Percentiles rank a stretch among this genome's conserved stretches.
phyloP scores from a whole-genome alignment of 805 yeast species.

The Ogataea haglerorum region DNA sequence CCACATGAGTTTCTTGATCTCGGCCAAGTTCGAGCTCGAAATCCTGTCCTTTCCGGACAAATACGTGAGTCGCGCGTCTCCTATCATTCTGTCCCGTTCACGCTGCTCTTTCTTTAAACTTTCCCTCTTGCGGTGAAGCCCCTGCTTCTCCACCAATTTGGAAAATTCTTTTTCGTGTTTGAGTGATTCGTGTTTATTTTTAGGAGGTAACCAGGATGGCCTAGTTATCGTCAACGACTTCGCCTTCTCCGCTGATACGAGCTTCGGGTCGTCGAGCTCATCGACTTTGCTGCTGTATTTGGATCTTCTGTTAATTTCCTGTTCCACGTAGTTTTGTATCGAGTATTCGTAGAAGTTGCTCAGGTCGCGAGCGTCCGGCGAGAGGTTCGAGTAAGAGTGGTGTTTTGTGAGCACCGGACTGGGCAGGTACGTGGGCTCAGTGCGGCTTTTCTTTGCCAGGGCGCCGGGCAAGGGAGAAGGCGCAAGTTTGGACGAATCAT shows the following conservation, averaged over 20 bases:
- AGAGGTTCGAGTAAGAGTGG: conserved; percentile 27
- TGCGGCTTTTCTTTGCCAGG: conserved; percentile 4
- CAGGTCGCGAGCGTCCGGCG: conserved; percentile 38
- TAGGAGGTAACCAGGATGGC: conserved; percentile 73
- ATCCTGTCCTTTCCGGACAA: conserved; percentile 26
- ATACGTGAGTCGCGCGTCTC: conserved; percentile 32
- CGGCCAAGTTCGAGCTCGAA: conserved; percentile 31
- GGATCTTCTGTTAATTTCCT: conserved; percentile 37
- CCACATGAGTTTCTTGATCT: conserved; percentile 33
- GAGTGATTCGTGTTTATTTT: conserved; percentile 46
- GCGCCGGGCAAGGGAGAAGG: conserved; percentile 50
- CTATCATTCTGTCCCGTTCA: conserved; percentile 31
- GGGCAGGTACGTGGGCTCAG: conserved; percentile 12
- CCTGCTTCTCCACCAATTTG: conserved; percentile 33
- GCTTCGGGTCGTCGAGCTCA: conserved; percentile 54
- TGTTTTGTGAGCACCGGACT: conserved; percentile 27
- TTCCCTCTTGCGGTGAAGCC: conserved; percentile 30
- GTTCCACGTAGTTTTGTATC: conserved; percentile 33
- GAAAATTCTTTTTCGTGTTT: conserved; percentile 57
- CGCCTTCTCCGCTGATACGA: conserved; percentile 61
- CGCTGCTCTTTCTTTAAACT: conserved; percentile 33
- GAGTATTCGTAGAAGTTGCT: conserved; percentile 41
- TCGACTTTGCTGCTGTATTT: conserved; percentile 31
- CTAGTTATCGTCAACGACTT: conserved; percentile 55
- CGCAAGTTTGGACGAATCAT: conserved; percentile 33